Base-by-base conservation (phyloP, 176 grass and related monocot genomes). In the Carex kokanica region DNA sequence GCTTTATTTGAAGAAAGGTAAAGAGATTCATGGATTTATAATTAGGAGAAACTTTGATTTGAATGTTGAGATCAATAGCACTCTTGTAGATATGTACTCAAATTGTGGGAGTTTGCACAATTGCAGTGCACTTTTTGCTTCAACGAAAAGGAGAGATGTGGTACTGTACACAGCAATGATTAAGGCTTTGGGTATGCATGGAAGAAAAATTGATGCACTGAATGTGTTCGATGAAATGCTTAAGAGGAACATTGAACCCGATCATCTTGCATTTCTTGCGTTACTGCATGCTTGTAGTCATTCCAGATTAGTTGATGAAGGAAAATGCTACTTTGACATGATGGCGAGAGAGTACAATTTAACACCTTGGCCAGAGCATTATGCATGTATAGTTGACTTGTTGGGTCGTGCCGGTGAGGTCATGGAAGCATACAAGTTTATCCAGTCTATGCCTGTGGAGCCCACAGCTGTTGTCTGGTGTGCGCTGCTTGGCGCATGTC, bases 61-160 rank as follows among this genome's bases (percentile, higher is more conserved):
- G 16, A 83, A 91, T 74, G 90, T 84, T 60, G 74, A 88, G 11
- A 11, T 90, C 14, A 65, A 84, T 82, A 95, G 88, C 83, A 91
- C 90, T 21, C 91, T 98, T 2, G 82, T 94, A 60, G 86, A 93
- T 68, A 98, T 98, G 95, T 98, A 94, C 75, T 90, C 95, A 54
- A 89, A 84, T 60, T 98, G 95, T 0, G 92, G 92, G 84, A 91
- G 84, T 83, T 78, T 98, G 57, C 24, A 74, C 11, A 82, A 87
- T 74, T 87, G 92, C 25, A 40, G 55, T 20, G 88, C 64, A 88
- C 57, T 94, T 45, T 98, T 94, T 17, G 21, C 86, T 45, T 13
- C 23, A 32, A 65, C 27, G 0, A 81, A 86, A 87, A 70, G 13
- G 80, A 90, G 68, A 88, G 92, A 94, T 74, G 54, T 98, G 4